Base-by-base conservation (phyloP, 208 protist species). In the Trypanosoma caninum region DNA sequence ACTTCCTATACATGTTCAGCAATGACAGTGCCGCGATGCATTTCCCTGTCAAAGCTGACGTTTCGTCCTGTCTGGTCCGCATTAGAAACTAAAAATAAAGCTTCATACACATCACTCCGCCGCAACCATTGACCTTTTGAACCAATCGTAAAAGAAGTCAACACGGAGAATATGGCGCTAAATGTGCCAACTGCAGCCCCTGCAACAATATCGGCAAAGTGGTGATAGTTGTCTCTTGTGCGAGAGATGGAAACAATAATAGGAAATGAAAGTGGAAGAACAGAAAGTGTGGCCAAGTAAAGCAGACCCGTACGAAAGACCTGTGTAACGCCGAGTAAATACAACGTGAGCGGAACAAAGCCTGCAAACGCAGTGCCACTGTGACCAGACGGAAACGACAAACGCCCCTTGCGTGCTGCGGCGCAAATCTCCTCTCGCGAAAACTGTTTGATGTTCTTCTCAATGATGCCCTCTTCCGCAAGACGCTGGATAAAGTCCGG, bases 371-470 rank as follows among this genome's bases (percentile, higher is more conserved):
- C 59, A 3, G 82, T 45, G 16, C 65, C 66, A 16, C 75, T 80
- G 69, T 93, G 86, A 3, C 86, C 86, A 5, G 61, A 75, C n/a
- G 85, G 85, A 64, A 92, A 92, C 25, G 71, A 82, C 8, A 68
- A 38, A n/a, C 60, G 50, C 30, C 69, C 69, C 47, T 74, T 48
- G 18, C 68, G 42, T 18, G 79, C 78, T n/a, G 76, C 80, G 30
- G 80, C 58, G 50, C 81, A 75, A 22, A 83, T 33, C 3, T 74
- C 2, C 23, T 59, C 51, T 1, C 28, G 18, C 9, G 47, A 58
- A 31, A 44, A 66, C 28, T 44, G 8, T 18, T 9, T 13, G 40
- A 59, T 23, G 47, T 28, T 81, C 2, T 25, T 53, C 50, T 72
- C 18, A 2, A 47, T 71, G 31, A 64, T 57, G 40, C 54, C 51